A percentile compares a stretch with the other conserved stretches of the same genome.
Evolutionary conservation across 495 filamentous ascomycete species (phyloP).

Genomic region (Sordaria brevicollis): DNA sequence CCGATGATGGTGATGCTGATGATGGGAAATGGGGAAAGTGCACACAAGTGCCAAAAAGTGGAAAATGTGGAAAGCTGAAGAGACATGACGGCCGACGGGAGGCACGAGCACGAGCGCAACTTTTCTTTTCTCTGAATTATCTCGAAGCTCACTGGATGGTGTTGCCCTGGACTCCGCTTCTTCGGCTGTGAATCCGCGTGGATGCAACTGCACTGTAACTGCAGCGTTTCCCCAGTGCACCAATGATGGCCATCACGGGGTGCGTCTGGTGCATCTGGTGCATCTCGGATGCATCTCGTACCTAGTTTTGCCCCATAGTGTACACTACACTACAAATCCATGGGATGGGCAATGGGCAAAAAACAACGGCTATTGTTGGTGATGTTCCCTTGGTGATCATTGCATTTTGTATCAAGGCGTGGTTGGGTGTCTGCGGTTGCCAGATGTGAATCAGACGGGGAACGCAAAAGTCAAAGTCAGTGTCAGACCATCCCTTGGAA

Average conservation of each 20-base stretch:
- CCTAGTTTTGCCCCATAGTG: not conserved
- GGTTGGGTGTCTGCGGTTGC: not conserved
- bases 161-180: not conserved
- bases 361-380: not conserved
- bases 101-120: not conserved
- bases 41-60: not conserved
- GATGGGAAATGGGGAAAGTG: not conserved
- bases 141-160: not conserved
- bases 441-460: not conserved
- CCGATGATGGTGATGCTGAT: not conserved
- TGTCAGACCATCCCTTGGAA: not conserved
- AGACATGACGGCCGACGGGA: no score
- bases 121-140: not conserved
- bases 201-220: not conserved
- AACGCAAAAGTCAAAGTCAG: no score
- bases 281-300: not conserved
- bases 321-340: not conserved
- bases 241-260: not conserved
- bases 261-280: not conserved
- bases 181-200: not conserved
- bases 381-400: not conserved
- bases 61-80: not conserved
- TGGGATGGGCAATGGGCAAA: not conserved
- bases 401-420: not conserved
- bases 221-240: not conserved